phyloP scores from a whole-genome alignment of 2,329 filamentous ascomycete species.

The Proliferodiscus dingleyae region DNA sequence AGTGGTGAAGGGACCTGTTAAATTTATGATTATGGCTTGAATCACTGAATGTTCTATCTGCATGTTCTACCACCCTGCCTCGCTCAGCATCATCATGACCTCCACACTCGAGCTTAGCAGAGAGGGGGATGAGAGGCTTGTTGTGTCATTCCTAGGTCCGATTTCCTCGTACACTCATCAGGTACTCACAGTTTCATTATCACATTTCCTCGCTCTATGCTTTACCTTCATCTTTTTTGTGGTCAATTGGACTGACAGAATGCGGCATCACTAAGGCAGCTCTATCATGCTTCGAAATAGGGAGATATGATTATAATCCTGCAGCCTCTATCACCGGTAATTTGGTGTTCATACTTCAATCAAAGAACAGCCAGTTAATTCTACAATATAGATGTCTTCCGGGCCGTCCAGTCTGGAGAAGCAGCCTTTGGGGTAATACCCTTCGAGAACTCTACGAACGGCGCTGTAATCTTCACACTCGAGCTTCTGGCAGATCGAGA shows the following conservation, averaged over 20 bases:
- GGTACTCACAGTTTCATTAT: conserved; percentile 37
- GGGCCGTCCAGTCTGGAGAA: conserved; percentile 62
- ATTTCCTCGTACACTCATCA: conserved; percentile 66
- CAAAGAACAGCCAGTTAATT: conserved; percentile 8
- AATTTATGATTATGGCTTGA: conserved; percentile 4
- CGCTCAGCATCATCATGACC: background rate
- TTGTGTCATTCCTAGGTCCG: conserved; percentile 58
- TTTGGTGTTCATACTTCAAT: background rate
- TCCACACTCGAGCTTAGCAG: background rate
- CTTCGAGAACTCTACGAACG: conserved; percentile 95
- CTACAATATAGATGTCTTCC: conserved; percentile 63
- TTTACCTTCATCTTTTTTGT: conserved; percentile 13
- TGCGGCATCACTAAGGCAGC: conserved; percentile 42
- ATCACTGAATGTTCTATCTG: background rate
- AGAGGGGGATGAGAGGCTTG: conserved; percentile 17
- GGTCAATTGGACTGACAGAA: conserved; percentile 26
- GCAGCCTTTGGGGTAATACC: conserved; percentile 77
- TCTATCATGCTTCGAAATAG: conserved; percentile 43
- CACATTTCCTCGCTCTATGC: background rate
- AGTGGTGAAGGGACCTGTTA: too few species aligned
- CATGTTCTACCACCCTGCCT: background rate
- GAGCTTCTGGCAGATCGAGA: conserved; percentile 79
- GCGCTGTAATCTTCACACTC: conserved; percentile 82
- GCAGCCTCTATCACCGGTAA: conserved; percentile 41
- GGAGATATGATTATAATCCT: conserved; percentile 35